Percentiles rank a stretch among this genome's conserved stretches.
phyloP scores from a whole-genome alignment of 2,329 filamentous ascomycete species.

The Fusarium setosum region DNA sequence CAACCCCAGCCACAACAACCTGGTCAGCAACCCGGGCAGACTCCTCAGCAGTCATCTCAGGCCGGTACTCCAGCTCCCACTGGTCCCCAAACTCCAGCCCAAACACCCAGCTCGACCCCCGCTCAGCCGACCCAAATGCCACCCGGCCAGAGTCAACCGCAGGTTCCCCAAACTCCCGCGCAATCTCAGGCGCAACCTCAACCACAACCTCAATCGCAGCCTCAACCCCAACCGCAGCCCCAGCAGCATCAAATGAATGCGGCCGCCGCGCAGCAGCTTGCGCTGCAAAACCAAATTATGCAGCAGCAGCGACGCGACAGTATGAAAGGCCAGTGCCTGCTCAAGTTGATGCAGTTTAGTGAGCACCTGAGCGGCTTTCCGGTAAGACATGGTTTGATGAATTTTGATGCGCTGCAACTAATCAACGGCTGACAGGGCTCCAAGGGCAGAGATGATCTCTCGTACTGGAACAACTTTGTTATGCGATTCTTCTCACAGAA shows the following conservation, averaged over 20 bases:
- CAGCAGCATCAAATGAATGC: conserved; percentile 47
- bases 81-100: conserved; percentile 61
- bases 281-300: conserved; percentile 48
- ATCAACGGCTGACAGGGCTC: conserved; percentile 54
- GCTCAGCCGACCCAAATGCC: conserved; percentile 47
- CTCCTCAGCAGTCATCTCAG: conserved; percentile 57
- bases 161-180: conserved; percentile 49
- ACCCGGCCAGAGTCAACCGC: conserved; percentile 50
- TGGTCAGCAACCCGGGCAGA: conserved; percentile 56
- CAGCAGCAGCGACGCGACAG: conserved; percentile 62
- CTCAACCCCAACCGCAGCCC: conserved; percentile 48
- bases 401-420: not conserved
- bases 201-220: conserved; percentile 47
- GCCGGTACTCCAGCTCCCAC: conserved; percentile 54
- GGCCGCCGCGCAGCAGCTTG: conserved; percentile 49
- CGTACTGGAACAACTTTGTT: conserved; percentile 85
- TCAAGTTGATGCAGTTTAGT: conserved; percentile 72
- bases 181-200: conserved; percentile 52
- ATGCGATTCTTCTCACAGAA: conserved; percentile 81
- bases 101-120: conserved; percentile 55
- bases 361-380: conserved; percentile 70
- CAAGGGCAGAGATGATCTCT: conserved; percentile 74
- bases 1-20: conserved; percentile 51
- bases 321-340: conserved; percentile 67
- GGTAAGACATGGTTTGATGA: conserved; percentile 48